Base-by-base conservation (phyloP, 2,329 filamentous ascomycete species). In the Cladophialophora bantiana region DNA sequence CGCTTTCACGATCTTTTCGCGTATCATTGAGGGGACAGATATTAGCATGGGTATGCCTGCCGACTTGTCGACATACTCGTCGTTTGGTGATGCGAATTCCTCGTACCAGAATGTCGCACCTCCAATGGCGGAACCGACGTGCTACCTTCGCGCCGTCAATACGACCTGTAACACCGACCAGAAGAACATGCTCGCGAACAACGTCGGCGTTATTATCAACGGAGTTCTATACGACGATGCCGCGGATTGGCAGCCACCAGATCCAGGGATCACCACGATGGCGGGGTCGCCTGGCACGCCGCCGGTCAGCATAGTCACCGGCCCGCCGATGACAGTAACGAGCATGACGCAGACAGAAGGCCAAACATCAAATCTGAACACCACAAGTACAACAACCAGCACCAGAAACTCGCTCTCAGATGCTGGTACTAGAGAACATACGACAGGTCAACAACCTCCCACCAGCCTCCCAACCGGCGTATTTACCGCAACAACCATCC, bases 131-230 rank as follows among this genome's bases (percentile, higher is more conserved):
- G 74, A 80, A 10, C 77, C 84, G 2, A 88, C 84, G 4, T 93
- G 89, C 77, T 92, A 85, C 78, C 73, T 91, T 7, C 83, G 88
- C 26, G 78, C 78, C 54, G 79, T 85, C 45, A 73, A 74, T 10
- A 74, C 75, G 1, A 86, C 85, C 0, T 91, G 89, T 74, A 81
- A 80, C 0, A 73, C 80, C 5, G 82, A 86, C 1, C 80, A 87
- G 72, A 78, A 80, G 3, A 73, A 81, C 32, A 82, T 80, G 66
- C 81, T 88, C 55, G 72, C 78, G 7, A 77, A 77, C 1, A 81
- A 83, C 3, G 73, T 84, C 36, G 89, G 88, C 0, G 79, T 84
- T 2, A 82, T 89, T 52, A 83, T 88, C 70, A 87, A 89, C 69
- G 88, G 87, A 7, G 80, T 90, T 20, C 80, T 87, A 72, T 84